Conservation (phyloP, 108 stramenopile species). For the Seminavis robusta region DNA sequence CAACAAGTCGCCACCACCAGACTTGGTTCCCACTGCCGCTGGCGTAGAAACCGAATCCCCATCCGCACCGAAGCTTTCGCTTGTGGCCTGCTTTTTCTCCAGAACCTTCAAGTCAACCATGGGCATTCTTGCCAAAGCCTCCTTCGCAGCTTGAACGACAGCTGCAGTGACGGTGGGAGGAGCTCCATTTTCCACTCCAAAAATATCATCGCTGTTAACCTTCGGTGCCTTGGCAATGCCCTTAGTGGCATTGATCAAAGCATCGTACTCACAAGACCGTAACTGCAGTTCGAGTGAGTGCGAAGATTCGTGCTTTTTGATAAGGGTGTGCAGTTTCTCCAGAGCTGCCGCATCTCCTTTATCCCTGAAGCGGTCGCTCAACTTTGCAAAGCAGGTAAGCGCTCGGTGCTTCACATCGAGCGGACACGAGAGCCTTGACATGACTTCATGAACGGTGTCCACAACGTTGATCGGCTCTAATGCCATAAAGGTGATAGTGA, state of each 20-base stretch:
- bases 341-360: constrained; percentile 56
- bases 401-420: constrained; percentile 72
- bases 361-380: constrained; percentile 79
- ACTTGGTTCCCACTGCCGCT: constrained; percentile 13
- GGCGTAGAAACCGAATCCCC: constrained; percentile 18
- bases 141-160: constrained; percentile 71
- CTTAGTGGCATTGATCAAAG: constrained; percentile 77
- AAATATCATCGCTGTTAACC: constrained; percentile 53
- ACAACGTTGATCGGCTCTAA: constrained; percentile 64
- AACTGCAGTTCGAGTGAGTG: constrained; percentile 92
- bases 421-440: constrained; percentile 67
- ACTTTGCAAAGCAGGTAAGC: constrained; percentile 87
- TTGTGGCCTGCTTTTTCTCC: constrained; percentile 40
- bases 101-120: constrained; percentile 86
- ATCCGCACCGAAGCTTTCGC: constrained; percentile 20
- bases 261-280: constrained; percentile 91
- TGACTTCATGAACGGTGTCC: constrained; percentile 63
- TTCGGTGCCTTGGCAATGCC: constrained; percentile 39
- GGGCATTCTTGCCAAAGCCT: constrained; percentile 93
- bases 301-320: constrained; percentile 69
- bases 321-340: constrained; percentile 49
- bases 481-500: constrained; percentile 57
- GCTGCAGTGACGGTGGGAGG: constrained; percentile 37
- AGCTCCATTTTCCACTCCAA: constrained; percentile 44
- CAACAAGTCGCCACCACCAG: constrained; percentile 71